phyloP scores from a whole-genome alignment of 2,329 filamentous ascomycete genomes.

The Cercospora sesami region DNA sequence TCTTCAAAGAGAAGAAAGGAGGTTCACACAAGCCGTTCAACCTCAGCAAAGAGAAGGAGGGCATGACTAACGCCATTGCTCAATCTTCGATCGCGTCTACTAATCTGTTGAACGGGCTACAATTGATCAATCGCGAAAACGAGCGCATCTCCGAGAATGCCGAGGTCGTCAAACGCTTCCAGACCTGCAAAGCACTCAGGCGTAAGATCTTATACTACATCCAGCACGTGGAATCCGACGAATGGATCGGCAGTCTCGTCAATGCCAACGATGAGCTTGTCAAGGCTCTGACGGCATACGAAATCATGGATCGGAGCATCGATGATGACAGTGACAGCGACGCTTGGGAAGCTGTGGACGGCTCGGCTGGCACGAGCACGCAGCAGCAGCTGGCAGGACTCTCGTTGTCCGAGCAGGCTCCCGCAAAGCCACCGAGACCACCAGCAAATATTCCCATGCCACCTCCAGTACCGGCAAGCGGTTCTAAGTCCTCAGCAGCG shows the following conservation, averaged over 20 bases:
- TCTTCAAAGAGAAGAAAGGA: slow-evolving; percentile 46
- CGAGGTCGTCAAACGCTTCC: slow-evolving; percentile 73
- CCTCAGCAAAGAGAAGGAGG: slow-evolving; percentile 80
- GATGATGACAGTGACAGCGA: slow-evolving; percentile 70
- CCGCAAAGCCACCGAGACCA: slow-evolving; percentile 53
- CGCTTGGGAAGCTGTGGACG: slow-evolving; percentile 46
- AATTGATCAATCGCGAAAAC: slow-evolving; percentile 84
- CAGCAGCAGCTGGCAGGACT: slow-evolving; percentile 50
- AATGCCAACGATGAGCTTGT: slow-evolving; percentile 97
- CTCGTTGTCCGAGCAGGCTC: slow-evolving; percentile 45
- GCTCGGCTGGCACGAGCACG: slow-evolving; percentile 28
- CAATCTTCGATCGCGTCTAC: slow-evolving; percentile 88
- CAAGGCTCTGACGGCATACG: slow-evolving; percentile 86
- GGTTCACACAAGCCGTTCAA: slow-evolving; percentile 68
- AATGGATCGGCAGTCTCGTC: slow-evolving; percentile 86
- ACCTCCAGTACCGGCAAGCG: slow-evolving; percentile 27
- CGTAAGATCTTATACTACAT: slow-evolving; percentile 88
- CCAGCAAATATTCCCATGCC: slow-evolving; percentile 42
- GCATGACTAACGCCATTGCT: slow-evolving; percentile 85
- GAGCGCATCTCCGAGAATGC: slow-evolving; percentile 85
- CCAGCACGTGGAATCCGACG: slow-evolving; percentile 83
- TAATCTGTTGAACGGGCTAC: slow-evolving; percentile 82
- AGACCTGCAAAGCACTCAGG: slow-evolving; percentile 80
- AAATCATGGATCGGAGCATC: slow-evolving; percentile 85
- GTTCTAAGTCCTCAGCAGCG: slow-evolving; percentile 24